These are phyloP conservation scores for Candida sanyiensis DNA, from an alignment of 805 yeast genomes.

Conservation along the genomic window DNA sequence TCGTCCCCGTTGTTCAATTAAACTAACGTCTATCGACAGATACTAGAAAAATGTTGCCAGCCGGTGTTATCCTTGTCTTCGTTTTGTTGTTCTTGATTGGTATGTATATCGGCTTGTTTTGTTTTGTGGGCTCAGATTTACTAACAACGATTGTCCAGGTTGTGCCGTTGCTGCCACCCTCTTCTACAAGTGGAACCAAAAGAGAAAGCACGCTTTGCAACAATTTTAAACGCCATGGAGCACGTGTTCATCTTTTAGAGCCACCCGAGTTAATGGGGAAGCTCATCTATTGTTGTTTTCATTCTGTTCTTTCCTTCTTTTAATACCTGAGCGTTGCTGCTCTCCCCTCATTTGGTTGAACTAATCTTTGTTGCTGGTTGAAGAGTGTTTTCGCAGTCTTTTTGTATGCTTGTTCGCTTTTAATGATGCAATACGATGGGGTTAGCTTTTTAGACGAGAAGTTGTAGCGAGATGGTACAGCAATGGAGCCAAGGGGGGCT, in stretches of 20 bases:
- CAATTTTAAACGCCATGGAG: slow-evolving; percentile 16
- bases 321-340: slow-evolving; percentile 5
- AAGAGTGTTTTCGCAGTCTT: neutral
- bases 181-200: slow-evolving; percentile 13
- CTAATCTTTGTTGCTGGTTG: neutral
- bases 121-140: neutral
- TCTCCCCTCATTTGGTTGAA: neutral
- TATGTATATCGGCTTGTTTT: slow-evolving; percentile 12
- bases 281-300: neutral
- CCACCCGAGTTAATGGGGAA: neutral
- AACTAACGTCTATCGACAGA: neutral
- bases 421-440: slow-evolving; percentile 1
- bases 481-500: no score
- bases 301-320: neutral
- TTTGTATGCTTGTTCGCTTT: slow-evolving; percentile 1
- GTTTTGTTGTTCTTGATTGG: slow-evolving; percentile 25
- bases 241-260: neutral
- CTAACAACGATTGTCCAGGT: slow-evolving; percentile 14
- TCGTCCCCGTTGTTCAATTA: neutral
- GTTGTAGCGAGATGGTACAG: neutral
- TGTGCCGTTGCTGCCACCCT: slow-evolving; percentile 15
- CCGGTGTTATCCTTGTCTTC: slow-evolving; percentile 30
- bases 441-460: neutral
- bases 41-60: slow-evolving; percentile 26
- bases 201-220: slow-evolving; percentile 25